Conservation (phyloP, 1,284 basidiomycete species). For the Cryptococcus hybrid region DNA sequence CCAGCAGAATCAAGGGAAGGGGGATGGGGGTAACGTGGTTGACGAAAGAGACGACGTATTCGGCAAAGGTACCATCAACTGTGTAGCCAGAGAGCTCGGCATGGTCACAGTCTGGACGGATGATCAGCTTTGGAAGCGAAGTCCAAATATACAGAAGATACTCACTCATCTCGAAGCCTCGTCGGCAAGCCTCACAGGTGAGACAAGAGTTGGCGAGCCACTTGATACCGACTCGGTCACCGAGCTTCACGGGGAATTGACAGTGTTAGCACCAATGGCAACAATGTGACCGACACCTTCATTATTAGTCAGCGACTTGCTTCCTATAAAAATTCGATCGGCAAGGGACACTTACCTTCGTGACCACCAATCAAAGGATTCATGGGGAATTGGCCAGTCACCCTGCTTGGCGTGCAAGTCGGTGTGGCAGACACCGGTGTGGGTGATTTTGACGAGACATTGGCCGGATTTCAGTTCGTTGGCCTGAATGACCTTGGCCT, state of each 20-base stretch:
- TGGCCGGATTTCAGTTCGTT: conserved; percentile 71
- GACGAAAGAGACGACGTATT: conserved; percentile 62
- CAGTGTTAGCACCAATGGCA: conserved; percentile 70
- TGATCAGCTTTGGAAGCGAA: neutral
- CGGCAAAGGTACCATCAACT: conserved; percentile 77
- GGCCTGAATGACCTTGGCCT: conserved; percentile 58
- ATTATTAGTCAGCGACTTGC: neutral
- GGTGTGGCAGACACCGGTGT: conserved; percentile 66
- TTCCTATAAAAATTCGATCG: neutral
- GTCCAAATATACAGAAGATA: neutral
- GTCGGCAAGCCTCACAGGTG: conserved; percentile 71
- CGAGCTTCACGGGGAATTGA: conserved; percentile 57
- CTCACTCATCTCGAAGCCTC: conserved; percentile 59
- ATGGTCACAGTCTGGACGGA: conserved; percentile 54
- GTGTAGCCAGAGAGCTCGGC: conserved; percentile 68
- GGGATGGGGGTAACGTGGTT: conserved; percentile 74
- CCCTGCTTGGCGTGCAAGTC: conserved; percentile 67
- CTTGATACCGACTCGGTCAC: conserved; percentile 64
- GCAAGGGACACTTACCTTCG: conserved; percentile 19
- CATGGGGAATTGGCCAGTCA: conserved; percentile 70
- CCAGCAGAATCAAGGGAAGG: conserved; percentile 61
- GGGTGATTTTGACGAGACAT: conserved; percentile 73
- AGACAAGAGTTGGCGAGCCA: conserved; percentile 57
- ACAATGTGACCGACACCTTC: conserved; percentile 58
- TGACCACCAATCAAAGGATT: conserved; percentile 74